A percentile compares a stretch with the other conserved stretches of the same genome.
Evolutionary conservation across 768 basidiomycete genomes (phyloP).

Genomic region (Sistotremastrum niveocremeum): DNA sequence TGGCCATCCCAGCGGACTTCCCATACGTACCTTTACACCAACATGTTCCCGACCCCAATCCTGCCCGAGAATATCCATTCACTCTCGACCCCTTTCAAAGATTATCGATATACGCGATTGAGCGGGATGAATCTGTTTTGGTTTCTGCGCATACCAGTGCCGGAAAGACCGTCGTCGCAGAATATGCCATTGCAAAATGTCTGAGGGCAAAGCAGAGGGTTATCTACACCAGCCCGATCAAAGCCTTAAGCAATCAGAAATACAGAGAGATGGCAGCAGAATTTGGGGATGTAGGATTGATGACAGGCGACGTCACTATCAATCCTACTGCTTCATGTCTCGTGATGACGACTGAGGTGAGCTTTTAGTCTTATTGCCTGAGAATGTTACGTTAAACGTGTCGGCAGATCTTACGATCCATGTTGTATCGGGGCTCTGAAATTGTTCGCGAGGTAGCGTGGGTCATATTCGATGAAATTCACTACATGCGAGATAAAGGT

Average conservation of each 20-base stretch:
- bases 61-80: slow-evolving; percentile 90
- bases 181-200: slow-evolving; percentile 98
- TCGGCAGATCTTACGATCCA: slow-evolving; percentile 84
- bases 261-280: slow-evolving; percentile 95
- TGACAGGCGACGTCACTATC: slow-evolving; percentile 99
- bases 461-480: slow-evolving; percentile 99
- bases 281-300: slow-evolving; percentile 95
- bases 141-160: slow-evolving; percentile 99
- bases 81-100: slow-evolving; percentile 94
- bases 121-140: slow-evolving; percentile 92
- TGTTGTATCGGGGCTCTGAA: slow-evolving; percentile 97
- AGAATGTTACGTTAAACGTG: not conserved
- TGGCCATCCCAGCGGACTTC: slow-evolving; percentile 87
- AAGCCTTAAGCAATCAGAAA: slow-evolving; percentile 98
- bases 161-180: slow-evolving; percentile 98
- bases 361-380: slow-evolving; percentile 7
- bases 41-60: slow-evolving; percentile 84
- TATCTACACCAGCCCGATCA: slow-evolving; percentile 99
- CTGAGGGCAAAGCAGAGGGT: slow-evolving; percentile 88
- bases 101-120: slow-evolving; percentile 89
- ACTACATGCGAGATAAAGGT: slow-evolving; percentile 96
- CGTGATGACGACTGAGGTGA: slow-evolving; percentile 97
- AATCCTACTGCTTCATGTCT: slow-evolving; percentile 94
- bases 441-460: slow-evolving; percentile 99
- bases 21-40: slow-evolving; percentile 81